Evolutionary conservation across 441 rosid genomes (phyloP), one percentile per base, ranked within the genome.

Genomic region (Euphorbia neoarborescens): DNA sequence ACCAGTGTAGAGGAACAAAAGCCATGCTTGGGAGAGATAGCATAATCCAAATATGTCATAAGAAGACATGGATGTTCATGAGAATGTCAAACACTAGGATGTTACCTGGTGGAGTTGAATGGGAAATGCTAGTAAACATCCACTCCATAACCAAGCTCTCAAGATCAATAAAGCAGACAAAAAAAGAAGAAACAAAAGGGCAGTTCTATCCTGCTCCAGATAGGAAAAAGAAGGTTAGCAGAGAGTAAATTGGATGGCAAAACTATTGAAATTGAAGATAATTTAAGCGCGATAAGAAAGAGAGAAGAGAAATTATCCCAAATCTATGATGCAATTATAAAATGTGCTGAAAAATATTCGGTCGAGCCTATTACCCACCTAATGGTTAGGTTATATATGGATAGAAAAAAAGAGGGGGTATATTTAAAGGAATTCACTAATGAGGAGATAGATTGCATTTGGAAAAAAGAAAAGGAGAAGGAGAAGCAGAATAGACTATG

Each of bases 111-210:
- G 91, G 56, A 90, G 85, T 79, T 94, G 99, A 80, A 94, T 97
- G 46, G 99, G 96, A 73, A 94, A 90, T 19, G 97, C 87, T 0
- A 94, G 97, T 83, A 94, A 82, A 80, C 99, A 94, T 65, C 96
- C 96, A 61, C 80, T 85, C 99, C 99, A 94, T 15, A 84, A 72
- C 88, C 87, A 85, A 60, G 96, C 85, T 80, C 99, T 83, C 62
- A 91, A 78, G 22, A 84, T 77, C 58, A 90, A 87, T 34, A 94
- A 84, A 65, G 77, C 71, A 13, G 91, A 85, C 3, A 97, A 97
- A 75, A 94, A 94, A 37, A 87, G 77, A 72, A 89, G 90, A 74
- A 94, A 90, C 42, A 94, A 82, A 66, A 94, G 88, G 78, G 99
- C 97, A 50, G 97, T 94, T 71, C 85, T 87, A 74, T 94, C 99